Evolutionary conservation across 1,284 basidiomycete species (phyloP).

Genomic region (Megacollybia platyphylla): DNA sequence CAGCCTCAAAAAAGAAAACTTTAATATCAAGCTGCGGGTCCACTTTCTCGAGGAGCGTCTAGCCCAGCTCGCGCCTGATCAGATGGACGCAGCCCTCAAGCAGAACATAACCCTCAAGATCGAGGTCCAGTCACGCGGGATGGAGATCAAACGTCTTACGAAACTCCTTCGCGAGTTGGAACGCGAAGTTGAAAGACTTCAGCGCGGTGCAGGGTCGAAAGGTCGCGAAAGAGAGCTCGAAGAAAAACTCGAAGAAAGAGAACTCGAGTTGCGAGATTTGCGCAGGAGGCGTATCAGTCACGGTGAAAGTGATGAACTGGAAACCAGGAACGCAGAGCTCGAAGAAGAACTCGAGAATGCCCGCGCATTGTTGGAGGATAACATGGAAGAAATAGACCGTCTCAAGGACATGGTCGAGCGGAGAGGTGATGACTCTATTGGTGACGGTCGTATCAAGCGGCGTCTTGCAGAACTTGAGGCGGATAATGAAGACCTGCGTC

Average conservation of each 20-base stretch:
- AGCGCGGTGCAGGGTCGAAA: conserved; percentile 37
- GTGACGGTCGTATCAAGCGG: conserved; percentile 26
- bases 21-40: conserved; percentile 86
- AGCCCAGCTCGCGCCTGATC: conserved; percentile 79
- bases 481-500: conserved; percentile 51
- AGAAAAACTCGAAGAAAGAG: conserved; percentile 54
- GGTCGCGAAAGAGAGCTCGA: conserved; percentile 55
- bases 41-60: conserved; percentile 89
- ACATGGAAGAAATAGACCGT: conserved; percentile 61
- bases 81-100: conserved; percentile 82
- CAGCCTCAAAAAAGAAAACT: conserved; percentile 90
- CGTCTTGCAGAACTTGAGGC: conserved; percentile 48
- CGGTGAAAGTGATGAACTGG: conserved; percentile 34
- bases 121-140: conserved; percentile 82
- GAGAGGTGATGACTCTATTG: conserved; percentile 27
- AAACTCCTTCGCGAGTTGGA: conserved; percentile 80
- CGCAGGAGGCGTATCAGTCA: conserved; percentile 27
- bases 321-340: conserved; percentile 49
- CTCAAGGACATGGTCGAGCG: conserved; percentile 51
- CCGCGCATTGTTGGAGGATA: conserved; percentile 59
- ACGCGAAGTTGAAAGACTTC: conserved; percentile 61
- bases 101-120: conserved; percentile 93
- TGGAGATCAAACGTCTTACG: conserved; percentile 88
- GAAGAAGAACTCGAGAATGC: conserved; percentile 62
- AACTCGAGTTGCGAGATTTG: conserved; percentile 54